Percentiles rank a stretch among this genome's conserved stretches.
phyloP scores from a whole-genome alignment of 176 grass and related monocot species.

The Zea luxurians region DNA sequence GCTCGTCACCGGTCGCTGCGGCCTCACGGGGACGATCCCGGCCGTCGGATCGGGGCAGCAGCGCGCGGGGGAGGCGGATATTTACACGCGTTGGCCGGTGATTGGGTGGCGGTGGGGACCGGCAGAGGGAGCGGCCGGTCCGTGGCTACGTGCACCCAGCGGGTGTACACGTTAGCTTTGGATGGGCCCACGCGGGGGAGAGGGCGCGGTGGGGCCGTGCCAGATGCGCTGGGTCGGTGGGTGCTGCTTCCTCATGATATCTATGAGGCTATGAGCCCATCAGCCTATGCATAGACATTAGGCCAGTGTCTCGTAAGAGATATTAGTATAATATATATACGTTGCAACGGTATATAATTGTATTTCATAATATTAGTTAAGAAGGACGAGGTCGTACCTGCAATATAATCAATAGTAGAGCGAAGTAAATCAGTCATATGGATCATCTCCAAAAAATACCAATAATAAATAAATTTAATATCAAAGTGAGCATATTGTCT shows the following conservation, averaged over 20 bases:
- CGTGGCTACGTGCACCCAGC: constrained; percentile 33
- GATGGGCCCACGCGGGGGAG: too few species aligned
- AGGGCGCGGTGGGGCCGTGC: neutral
- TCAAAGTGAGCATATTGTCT: too few species aligned
- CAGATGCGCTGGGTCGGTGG: neutral
- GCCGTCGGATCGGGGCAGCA: constrained; percentile 28
- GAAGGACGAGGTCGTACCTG: too few species aligned
- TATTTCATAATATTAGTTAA: too few species aligned
- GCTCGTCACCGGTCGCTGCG: constrained; percentile 12
- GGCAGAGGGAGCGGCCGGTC: neutral
- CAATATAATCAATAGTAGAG: too few species aligned
- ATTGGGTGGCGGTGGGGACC: constrained; percentile 30
- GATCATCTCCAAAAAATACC: too few species aligned
- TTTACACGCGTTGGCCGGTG: neutral
- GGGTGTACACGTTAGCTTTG: neutral
- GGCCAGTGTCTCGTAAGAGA: too few species aligned
- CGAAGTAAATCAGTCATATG: too few species aligned
- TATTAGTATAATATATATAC: too few species aligned
- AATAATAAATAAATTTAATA: too few species aligned
- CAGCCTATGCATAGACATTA: too few species aligned
- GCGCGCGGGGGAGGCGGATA: neutral
- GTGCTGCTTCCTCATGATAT: neutral
- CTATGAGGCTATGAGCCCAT: neutral
- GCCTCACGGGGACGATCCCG: neutral
- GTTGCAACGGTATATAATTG: too few species aligned